Evolutionary conservation across 331 rosid species (phyloP).

Genomic region (Pyracantha coccinea): DNA sequence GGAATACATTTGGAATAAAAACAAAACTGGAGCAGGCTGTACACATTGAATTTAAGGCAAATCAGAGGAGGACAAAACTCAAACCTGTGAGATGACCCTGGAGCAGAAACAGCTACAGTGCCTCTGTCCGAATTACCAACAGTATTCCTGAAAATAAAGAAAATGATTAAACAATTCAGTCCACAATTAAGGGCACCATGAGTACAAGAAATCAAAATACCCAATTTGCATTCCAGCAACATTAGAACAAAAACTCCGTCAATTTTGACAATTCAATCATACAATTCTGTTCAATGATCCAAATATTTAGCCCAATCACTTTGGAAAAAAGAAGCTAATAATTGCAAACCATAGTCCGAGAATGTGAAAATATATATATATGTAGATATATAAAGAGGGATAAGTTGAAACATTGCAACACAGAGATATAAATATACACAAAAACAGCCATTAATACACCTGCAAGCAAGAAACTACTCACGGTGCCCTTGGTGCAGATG

Average conservation of each 20-base stretch:
- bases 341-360: not conserved
- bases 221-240: not conserved
- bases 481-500: slow-evolving; percentile 56
- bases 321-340: not conserved
- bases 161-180: slow-evolving; percentile 11
- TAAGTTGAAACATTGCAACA: not conserved
- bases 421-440: not conserved
- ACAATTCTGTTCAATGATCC: not conserved
- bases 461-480: slow-evolving; percentile 21
- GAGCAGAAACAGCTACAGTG: slow-evolving; percentile 38
- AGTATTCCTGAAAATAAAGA: slow-evolving; percentile 40
- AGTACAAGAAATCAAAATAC: not conserved
- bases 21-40: not conserved
- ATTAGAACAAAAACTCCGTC: not conserved
- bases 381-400: not conserved
- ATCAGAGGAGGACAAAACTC: slow-evolving; percentile 12
- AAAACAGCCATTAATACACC: not conserved
- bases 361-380: not conserved
- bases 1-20: not conserved
- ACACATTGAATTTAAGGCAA: not conserved
- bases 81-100: slow-evolving; percentile 85
- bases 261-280: not conserved
- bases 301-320: not conserved
- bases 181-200: not conserved
- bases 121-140: slow-evolving; percentile 49